A percentile compares a stretch with the other conserved stretches of the same genome.
These are phyloP conservation scores for Tagetes patula DNA, from an alignment of 129 eudicot species.

Conservation along the genomic window DNA sequence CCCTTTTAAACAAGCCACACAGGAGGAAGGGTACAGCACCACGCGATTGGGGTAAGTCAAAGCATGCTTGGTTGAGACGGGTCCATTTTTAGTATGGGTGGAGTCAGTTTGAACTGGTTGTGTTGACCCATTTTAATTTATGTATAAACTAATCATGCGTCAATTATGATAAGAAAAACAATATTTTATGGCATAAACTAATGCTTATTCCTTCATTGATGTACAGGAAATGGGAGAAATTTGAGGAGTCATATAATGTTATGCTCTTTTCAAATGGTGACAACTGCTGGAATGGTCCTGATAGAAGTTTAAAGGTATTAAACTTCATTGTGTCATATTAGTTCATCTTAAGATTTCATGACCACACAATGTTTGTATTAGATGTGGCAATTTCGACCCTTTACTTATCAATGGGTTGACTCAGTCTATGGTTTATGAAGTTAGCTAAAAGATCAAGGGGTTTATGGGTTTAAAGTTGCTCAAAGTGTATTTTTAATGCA, in stretches of 20 bases:
- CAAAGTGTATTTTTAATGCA: neutral
- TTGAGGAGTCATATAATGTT: constrained; percentile 79
- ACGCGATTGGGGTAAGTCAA: constrained; percentile 87
- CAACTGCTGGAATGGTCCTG: constrained; percentile 98
- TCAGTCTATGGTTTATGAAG: neutral
- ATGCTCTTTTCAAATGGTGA: constrained; percentile 86
- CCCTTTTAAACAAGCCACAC: constrained; percentile 90
- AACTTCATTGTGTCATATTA: constrained; percentile 12
- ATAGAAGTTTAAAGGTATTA: constrained; percentile 87
- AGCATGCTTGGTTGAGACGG: neutral
- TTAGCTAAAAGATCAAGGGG: neutral
- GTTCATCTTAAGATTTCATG: neutral
- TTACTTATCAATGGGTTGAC: neutral
- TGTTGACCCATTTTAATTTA: neutral
- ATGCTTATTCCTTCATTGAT: constrained; percentile 4
- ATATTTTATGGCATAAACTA: neutral
- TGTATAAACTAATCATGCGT: neutral
- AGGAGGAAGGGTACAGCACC: constrained; percentile 86
- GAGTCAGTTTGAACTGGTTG: neutral
- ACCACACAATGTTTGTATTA: neutral
- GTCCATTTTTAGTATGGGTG: neutral
- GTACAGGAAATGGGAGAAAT: constrained; percentile 83
- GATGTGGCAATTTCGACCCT: neutral
- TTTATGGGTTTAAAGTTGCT: neutral
- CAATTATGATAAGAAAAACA: neutral